phyloP scores from a whole-genome alignment of 352 stramenopile species.

The Pythium inflatum region DNA sequence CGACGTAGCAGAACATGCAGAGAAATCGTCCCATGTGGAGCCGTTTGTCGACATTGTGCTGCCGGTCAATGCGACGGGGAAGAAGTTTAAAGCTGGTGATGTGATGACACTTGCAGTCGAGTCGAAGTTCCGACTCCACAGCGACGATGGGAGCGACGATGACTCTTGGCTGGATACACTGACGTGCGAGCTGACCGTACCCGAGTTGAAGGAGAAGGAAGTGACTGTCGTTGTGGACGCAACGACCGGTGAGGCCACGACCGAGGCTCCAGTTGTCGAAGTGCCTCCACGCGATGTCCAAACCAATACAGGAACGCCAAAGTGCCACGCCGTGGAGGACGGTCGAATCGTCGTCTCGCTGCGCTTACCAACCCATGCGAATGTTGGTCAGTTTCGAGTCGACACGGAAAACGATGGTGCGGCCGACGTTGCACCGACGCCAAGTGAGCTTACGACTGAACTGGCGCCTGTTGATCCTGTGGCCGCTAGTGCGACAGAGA shows the following conservation, averaged over 20 bases:
- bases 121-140: conserved; percentile 54
- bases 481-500: no score
- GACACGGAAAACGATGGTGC: neutral
- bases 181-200: conserved; percentile 52
- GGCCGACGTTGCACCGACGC: conserved; percentile 3
- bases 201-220: conserved; percentile 37
- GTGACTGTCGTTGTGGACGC: conserved; percentile 29
- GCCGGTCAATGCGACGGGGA: conserved; percentile 74
- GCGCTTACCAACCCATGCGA: conserved; percentile 25
- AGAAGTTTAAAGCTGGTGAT: conserved; percentile 57
- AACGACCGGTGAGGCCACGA: conserved; percentile 20
- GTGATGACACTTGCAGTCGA: conserved; percentile 59
- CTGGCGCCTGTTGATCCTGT: no score
- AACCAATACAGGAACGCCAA: neutral
- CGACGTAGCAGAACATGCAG: neutral
- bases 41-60: conserved; percentile 59
- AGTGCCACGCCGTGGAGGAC: conserved; percentile 17
- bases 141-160: conserved; percentile 45
- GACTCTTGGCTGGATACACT: conserved; percentile 59
- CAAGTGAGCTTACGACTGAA: conserved; percentile 1
- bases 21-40: conserved; percentile 21
- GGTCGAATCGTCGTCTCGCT: conserved; percentile 18
- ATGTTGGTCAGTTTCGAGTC: conserved; percentile 23
- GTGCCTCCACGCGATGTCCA: neutral
- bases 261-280: neutral